These are phyloP conservation scores for Eucalyptus dawsonii DNA, from an alignment of 345 rosid species.

Conservation along the genomic window DNA sequence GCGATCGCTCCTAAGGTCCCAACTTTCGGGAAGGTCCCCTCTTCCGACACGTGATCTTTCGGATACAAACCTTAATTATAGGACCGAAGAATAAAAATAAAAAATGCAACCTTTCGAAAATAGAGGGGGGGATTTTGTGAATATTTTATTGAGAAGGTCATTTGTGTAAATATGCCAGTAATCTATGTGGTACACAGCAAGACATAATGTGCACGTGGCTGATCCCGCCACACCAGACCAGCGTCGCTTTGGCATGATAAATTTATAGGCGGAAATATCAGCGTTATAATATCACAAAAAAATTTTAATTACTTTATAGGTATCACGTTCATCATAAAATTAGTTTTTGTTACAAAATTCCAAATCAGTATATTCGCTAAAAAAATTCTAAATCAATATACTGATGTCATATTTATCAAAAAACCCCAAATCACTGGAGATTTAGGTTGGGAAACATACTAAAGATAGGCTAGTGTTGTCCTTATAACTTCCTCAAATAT, in stretches of 20 bases:
- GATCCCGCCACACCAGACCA: neutral
- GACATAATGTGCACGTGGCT: neutral
- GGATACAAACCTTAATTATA: neutral
- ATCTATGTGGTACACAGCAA: neutral
- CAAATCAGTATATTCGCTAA: neutral
- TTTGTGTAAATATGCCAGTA: neutral
- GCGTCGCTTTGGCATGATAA: neutral
- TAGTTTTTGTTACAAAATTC: neutral
- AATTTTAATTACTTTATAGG: rapidly evolving
- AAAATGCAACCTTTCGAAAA: neutral
- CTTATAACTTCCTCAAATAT: neutral
- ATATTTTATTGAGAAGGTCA: neutral
- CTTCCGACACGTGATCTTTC: neutral
- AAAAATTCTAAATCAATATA: no score
- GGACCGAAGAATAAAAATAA: neutral
- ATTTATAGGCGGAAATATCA: neutral
- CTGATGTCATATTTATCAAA: rapidly evolving
- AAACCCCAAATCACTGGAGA: no score
- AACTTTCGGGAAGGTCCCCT: neutral
- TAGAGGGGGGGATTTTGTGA: neutral
- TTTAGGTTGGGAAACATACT: neutral
- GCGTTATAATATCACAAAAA: neutral
- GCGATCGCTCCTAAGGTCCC: neutral
- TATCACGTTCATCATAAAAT: neutral
- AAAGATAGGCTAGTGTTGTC: neutral